Evolutionary conservation across 2,329 filamentous ascomycete genomes (phyloP), one percentile per base, ranked within the genome.

Genomic region (Venturia oleaginea): DNA sequence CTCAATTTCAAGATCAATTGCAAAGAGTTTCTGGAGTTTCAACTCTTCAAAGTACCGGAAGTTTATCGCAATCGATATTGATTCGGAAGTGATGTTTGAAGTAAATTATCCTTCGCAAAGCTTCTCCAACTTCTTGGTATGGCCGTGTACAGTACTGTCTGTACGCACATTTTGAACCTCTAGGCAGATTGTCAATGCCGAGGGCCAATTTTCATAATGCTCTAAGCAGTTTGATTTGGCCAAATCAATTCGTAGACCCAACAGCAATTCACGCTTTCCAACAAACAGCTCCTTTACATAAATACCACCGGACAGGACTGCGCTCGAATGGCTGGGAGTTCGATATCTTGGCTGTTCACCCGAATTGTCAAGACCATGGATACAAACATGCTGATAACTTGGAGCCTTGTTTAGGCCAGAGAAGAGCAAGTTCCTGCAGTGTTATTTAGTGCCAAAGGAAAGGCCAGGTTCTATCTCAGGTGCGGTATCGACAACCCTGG

Each of bases 271-370:
- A 63, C n/a, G 64, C 71, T 22, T 62, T 71, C 17, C 11, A 64
- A 2, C 63, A 64, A 3, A 62, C 68, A 0, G 59, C 38, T 1
- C 66, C 68, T 3, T 69, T 54, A 59, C 70, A 64, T 40, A 63
- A 59, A 43, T 69, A 71, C 54, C 67, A 69, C 55, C 74, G 69
- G 70, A 27, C 59, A 27, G 11, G 22, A 27, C 19, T 15, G 3
- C 70, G 76, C 8, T 67, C 66, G 0, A 69, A 76, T n/a, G 74
- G 72, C 19, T 79, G 75, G 76, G 76, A 75, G 60, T 71, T 81
- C 4, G 72, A 75, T 4, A 63, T 71, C 2, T 67, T 78, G 10
- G 72, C 71, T 22, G 71, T 78, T 1, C 72, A 76, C 57, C 78
- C 78, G 0, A 71, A 73, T 4, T 73, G 71, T 30, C 76, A 79